A percentile compares a stretch with the other conserved stretches of the same genome.
Conservation (phyloP, 108 stramenopile species). For the Cyclotella atomus region DNA sequence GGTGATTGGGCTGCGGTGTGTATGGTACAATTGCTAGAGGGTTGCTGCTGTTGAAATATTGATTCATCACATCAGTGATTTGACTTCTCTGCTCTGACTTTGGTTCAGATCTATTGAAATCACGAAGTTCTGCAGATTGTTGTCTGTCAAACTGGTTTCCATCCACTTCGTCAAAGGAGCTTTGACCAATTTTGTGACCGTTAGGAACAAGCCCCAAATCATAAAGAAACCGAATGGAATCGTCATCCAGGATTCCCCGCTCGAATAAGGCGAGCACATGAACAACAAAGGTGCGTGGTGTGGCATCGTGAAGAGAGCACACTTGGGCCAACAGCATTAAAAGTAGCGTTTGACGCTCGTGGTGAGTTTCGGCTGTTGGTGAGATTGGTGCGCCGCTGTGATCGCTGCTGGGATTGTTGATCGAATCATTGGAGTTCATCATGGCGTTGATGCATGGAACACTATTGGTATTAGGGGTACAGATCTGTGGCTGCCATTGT, state of each 20-base stretch:
- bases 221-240: conserved; percentile 87
- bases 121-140: too few species aligned
- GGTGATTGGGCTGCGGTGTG: conserved; percentile 10
- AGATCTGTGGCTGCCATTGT: too few species aligned
- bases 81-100: too few species aligned
- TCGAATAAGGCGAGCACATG: conserved; percentile 90
- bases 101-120: too few species aligned
- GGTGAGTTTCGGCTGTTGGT: conserved; percentile 2
- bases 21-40: conserved; percentile 32
- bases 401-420: background rate
- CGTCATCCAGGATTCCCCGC: conserved; percentile 83
- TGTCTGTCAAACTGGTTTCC: too few species aligned
- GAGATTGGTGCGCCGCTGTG: background rate
- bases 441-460: background rate
- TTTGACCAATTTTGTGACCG: conserved; percentile 4
- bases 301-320: conserved; percentile 89
- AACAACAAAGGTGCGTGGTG: conserved; percentile 92
- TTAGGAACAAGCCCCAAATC: conserved; percentile 88
- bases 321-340: conserved; percentile 93
- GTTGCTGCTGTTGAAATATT: background rate
- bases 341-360: conserved; percentile 73
- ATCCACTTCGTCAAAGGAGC: too few species aligned
- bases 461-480: too few species aligned
- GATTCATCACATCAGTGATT: background rate
- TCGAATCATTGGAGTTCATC: background rate